Conservation (phyloP, 2,329 filamentous ascomycete genomes). For the Moelleriella libera region DNA sequence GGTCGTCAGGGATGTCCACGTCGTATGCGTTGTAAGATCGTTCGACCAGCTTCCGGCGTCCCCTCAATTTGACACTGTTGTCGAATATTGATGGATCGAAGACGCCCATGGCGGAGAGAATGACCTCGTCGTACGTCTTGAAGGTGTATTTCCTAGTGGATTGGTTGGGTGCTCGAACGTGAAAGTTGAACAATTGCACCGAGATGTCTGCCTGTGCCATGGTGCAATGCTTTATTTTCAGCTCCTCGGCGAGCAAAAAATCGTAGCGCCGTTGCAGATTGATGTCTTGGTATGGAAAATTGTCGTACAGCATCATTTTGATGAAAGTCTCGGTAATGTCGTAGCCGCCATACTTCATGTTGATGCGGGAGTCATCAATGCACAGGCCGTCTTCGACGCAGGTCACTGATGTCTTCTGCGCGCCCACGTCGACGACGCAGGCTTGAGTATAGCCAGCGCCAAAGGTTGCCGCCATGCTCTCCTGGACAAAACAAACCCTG, state of each 20-base stretch:
- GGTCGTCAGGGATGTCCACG: constrained; percentile 74
- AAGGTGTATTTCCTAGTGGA: constrained; percentile 88
- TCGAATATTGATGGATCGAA: constrained; percentile 85
- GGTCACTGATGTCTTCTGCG: constrained; percentile 92
- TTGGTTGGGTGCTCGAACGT: constrained; percentile 75
- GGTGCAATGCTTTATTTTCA: constrained; percentile 87
- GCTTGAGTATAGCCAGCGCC: constrained; percentile 88
- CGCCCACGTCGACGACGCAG: constrained; percentile 91
- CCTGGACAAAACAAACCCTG: constrained; percentile 85
- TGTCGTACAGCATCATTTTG: constrained; percentile 95
- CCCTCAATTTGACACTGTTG: constrained; percentile 62
- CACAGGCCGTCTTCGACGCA: constrained; percentile 95
- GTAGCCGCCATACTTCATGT: constrained; percentile 82
- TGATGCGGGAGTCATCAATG: constrained; percentile 86
- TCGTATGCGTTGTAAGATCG: constrained; percentile 93
- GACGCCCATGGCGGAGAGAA: constrained; percentile 88
- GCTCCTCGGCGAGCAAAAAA: constrained; percentile 82
- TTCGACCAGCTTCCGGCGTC: constrained; percentile 68
- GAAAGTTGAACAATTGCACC: constrained; percentile 79
- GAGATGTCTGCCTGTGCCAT: constrained; percentile 83
- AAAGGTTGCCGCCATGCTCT: constrained; percentile 88
- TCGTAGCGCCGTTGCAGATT: constrained; percentile 84
- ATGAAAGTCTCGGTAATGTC: constrained; percentile 92
- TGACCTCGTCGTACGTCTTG: constrained; percentile 93
- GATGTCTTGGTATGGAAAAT: constrained; percentile 91